Evolutionary conservation across 495 filamentous ascomycete genomes (phyloP).

Genomic region (Talaromyces borbonicus): DNA sequence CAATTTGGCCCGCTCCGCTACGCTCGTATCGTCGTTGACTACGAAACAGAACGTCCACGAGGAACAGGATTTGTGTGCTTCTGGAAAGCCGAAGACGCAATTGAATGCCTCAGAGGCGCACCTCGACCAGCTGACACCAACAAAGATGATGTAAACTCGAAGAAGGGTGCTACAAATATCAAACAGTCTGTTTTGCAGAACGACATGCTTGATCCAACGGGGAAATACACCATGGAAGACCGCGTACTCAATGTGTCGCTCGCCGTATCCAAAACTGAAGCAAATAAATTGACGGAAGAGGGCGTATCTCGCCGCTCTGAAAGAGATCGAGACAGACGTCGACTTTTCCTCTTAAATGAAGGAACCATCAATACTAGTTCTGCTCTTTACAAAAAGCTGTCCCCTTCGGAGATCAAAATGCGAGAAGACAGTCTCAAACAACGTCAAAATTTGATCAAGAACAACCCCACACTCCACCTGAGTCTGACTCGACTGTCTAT

Average conservation of each 20-base stretch:
- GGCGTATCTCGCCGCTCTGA: conserved; percentile 52
- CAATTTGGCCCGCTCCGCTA: conserved; percentile 80
- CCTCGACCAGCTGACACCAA: conserved; percentile 44
- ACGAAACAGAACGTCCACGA: conserved; percentile 68
- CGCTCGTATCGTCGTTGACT: conserved; percentile 80
- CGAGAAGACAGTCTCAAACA: conserved; percentile 81
- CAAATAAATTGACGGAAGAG: conserved; percentile 60
- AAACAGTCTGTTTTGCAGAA: conserved; percentile 79
- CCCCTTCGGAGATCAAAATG: conserved; percentile 74
- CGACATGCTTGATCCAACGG: conserved; percentile 62
- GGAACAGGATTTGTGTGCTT: conserved; percentile 96
- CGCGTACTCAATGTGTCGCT: conserved; percentile 74
- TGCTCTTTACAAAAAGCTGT: conserved; percentile 61
- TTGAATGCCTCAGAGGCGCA: conserved; percentile 60
- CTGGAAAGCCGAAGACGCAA: conserved; percentile 61
- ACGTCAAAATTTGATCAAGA: conserved; percentile 78
- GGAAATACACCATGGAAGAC: conserved; percentile 81
- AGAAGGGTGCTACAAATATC: conserved; percentile 27
- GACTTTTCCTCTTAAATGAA: conserved; percentile 80
- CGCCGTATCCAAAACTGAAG: conserved; percentile 74
- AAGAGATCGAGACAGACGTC: conserved; percentile 81
- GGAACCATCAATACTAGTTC: conserved; percentile 67
- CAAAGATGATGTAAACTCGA: conserved; percentile 17
- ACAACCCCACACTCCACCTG: conserved; percentile 81
- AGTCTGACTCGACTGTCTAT: conserved; percentile 88